phyloP scores from a whole-genome alignment of 768 basidiomycete species.

The Coprinopsis sp. region DNA sequence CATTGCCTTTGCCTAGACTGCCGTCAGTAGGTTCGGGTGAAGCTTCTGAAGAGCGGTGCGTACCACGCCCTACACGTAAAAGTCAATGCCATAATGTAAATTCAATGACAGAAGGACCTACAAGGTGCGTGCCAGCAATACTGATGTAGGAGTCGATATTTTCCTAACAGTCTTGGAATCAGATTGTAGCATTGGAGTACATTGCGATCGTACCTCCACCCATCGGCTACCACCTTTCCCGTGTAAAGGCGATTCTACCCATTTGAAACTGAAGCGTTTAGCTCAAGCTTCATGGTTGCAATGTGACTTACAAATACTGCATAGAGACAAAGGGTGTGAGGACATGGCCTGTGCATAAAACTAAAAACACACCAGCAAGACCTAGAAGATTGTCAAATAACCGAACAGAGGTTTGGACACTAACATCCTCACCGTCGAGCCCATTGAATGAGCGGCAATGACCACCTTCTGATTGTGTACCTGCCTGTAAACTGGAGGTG shows the following conservation, averaged over 20 bases:
- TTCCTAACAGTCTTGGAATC: slow-evolving; percentile 37
- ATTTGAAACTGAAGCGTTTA: slow-evolving; percentile 65
- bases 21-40: background rate
- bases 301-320: slow-evolving; percentile 77
- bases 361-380: slow-evolving; percentile 38
- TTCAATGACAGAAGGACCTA: too few species aligned
- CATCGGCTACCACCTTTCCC: slow-evolving; percentile 82
- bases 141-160: slow-evolving; percentile 84
- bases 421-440: slow-evolving; percentile 54
- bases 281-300: background rate
- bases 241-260: slow-evolving; percentile 86
- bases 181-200: slow-evolving; percentile 1
- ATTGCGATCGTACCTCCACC: slow-evolving; percentile 67
- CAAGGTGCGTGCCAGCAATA: slow-evolving; percentile 84
- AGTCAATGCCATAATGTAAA: too few species aligned
- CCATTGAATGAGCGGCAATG: slow-evolving; percentile 84
- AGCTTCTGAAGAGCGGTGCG: background rate
- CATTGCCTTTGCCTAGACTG: slow-evolving; percentile 83
- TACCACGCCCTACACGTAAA: slow-evolving; percentile 70
- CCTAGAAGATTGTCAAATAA: slow-evolving; percentile 22
- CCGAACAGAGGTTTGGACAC: background rate
- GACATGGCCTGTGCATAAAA: background rate
- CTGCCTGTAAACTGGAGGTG: slow-evolving; percentile 33
- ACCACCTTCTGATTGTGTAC: slow-evolving; percentile 77
- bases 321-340: slow-evolving; percentile 9